These are phyloP conservation scores for Phytophthora hibernalis DNA, from an alignment of 352 stramenopile species.

Conservation along the genomic window DNA sequence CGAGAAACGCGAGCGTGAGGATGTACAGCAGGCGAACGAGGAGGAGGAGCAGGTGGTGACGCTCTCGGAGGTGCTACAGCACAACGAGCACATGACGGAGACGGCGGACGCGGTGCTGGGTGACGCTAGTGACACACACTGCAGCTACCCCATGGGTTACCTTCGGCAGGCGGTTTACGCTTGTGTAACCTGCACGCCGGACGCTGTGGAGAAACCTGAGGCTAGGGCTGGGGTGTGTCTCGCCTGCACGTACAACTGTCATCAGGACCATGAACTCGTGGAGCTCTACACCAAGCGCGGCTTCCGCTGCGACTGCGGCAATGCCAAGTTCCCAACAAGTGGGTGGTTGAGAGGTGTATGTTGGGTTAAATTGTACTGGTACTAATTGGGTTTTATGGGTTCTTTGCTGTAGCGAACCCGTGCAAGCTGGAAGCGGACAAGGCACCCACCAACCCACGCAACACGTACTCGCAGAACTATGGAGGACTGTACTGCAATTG, in stretches of 20 bases:
- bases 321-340: conserved; percentile 58
- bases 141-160: conserved; percentile 75
- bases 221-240: conserved; percentile 65
- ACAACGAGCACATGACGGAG: conserved; percentile 64
- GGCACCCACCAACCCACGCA: conserved; percentile 52
- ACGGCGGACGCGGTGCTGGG: conserved; percentile 68
- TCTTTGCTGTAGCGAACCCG: conserved; percentile 35
- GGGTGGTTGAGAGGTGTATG: conserved; percentile 1
- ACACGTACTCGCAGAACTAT: conserved; percentile 83
- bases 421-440: conserved; percentile 72
- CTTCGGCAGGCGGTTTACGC: conserved; percentile 73
- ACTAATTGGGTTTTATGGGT: neutral
- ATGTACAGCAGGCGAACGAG: conserved; percentile 23
- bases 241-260: conserved; percentile 78
- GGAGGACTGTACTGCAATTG: conserved; percentile 71
- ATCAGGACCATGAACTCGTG: conserved; percentile 77
- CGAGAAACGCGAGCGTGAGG: conserved; percentile 24
- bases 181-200: conserved; percentile 74
- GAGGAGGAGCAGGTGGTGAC: conserved; percentile 66
- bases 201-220: conserved; percentile 39
- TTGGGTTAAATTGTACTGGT: neutral
- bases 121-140: conserved; percentile 63
- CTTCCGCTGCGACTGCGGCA: conserved; percentile 83
- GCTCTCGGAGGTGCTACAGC: conserved; percentile 63
- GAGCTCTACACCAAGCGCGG: conserved; percentile 84